Evolutionary conservation across 2,329 filamentous ascomycete species (phyloP), one percentile per base, ranked within the genome.

Genomic region (Penicillium brasilianum): DNA sequence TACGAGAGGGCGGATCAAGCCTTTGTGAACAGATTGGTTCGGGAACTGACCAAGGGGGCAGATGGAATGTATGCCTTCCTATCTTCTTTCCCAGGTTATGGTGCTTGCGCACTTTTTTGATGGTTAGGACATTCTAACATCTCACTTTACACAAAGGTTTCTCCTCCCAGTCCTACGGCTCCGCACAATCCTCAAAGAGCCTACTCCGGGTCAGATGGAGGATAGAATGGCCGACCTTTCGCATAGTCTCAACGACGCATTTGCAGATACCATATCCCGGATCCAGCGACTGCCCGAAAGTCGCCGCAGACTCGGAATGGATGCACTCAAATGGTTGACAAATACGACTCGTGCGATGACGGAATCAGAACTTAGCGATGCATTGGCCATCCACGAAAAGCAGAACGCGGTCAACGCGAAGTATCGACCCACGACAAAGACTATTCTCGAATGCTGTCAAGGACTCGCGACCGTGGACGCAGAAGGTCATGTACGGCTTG

Each of bases 341-440:
- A 28, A 34, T 10, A 50, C 46, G 14, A 34, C 46, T 1, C 16
- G 16, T 7, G 46, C 46, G 14, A 32, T 50, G 28, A 50, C 28
- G 14, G 46, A 32, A 50, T 32, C n/a, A 4, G 46, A 50, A 18
- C 30, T 50, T 14, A 50, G 46, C 10, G 46, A 50, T 34, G 46
- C 28, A 13, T 50, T 50, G 30, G 46, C 46, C n/a, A 20, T 50
- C 20, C 46, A 50, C n/a, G n/a, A 3, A 1, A 34, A 32, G 46
- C 46, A 34, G 11, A 50, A 20, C 10, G 37, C 13, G 8, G 55
- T 58, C 46, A 41, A 52, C 16, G 25, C 34, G 7, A 58, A 58
- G 48, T 58, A 58, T 58, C 55, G 55, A 4, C 55, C 55, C 43
- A 20, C 55, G 10, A 58, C 46, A 20, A 64, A 59, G 53, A 57